phyloP scores from a whole-genome alignment of 805 yeast species.

The Vanderwaltozyma yarrowii region DNA sequence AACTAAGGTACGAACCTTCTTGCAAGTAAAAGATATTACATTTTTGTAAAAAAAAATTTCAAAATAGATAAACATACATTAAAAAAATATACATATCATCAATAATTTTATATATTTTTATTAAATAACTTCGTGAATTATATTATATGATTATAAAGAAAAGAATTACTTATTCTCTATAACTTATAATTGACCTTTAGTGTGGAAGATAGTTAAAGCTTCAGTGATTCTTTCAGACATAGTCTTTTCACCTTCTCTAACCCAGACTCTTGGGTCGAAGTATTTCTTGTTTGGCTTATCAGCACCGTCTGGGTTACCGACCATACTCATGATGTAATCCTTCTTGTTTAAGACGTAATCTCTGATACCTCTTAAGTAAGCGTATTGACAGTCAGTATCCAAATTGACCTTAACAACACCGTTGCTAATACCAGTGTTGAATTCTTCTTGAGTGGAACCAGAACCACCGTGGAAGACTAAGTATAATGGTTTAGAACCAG shows the following conservation, averaged over 20 bases:
- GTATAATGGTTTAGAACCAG: slow-evolving; percentile 64
- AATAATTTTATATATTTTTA: slow-evolving; percentile 1
- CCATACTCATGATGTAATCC: slow-evolving; percentile 81
- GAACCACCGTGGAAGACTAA: slow-evolving; percentile 99
- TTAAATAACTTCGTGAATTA: neutral
- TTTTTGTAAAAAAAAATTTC: neutral
- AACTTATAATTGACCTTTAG: slow-evolving; percentile 48
- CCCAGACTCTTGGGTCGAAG: slow-evolving; percentile 99
- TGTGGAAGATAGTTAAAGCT: slow-evolving; percentile 81
- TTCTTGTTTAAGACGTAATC: slow-evolving; percentile 93
- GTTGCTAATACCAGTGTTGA: slow-evolving; percentile 76
- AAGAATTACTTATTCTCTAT: slow-evolving; percentile 3
- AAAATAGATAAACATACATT: slow-evolving; percentile 3
- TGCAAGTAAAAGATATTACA: too few species aligned
- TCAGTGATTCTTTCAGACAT: slow-evolving; percentile 78
- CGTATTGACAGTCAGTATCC: slow-evolving; percentile 98
- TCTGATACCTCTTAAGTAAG: slow-evolving; percentile 94
- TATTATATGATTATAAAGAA: neutral
- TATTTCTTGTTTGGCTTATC: slow-evolving; percentile 99
- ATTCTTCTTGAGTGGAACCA: slow-evolving; percentile 89
- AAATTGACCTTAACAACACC: slow-evolving; percentile 99
- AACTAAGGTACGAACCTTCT: too few species aligned
- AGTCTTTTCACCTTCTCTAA: slow-evolving; percentile 99
- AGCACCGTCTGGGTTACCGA: slow-evolving; percentile 99
- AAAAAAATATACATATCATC: slow-evolving; percentile 3